These are phyloP conservation scores for Ogataea saltuana DNA, from an alignment of 805 yeast genomes.

Conservation along the genomic window DNA sequence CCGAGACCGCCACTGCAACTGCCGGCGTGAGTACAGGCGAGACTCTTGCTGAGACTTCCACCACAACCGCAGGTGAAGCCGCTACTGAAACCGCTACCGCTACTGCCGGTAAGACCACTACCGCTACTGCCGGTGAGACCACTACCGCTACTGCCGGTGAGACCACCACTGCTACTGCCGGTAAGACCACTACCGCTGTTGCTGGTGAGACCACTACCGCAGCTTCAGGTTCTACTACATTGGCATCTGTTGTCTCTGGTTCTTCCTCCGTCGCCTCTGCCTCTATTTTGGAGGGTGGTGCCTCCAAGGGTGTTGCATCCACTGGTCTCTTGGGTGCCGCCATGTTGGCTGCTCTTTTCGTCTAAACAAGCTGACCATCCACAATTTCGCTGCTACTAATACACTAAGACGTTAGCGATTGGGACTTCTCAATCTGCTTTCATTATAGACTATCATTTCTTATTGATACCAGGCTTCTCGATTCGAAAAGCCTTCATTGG, in stretches of 20 bases:
- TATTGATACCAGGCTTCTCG: slow-evolving; percentile 2
- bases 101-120: slow-evolving; percentile 1
- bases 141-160: slow-evolving; percentile 8
- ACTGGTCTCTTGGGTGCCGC: slow-evolving; percentile 30
- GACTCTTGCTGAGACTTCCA: slow-evolving; percentile 6
- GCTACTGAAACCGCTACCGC: slow-evolving; percentile 6
- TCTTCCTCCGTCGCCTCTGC: slow-evolving; percentile 18
- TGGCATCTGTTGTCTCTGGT: slow-evolving; percentile 13
- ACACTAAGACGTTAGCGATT: slow-evolving; percentile 2
- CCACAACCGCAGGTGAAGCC: slow-evolving; percentile 1
- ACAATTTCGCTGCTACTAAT: slow-evolving; percentile 8
- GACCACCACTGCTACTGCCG: slow-evolving; percentile 9
- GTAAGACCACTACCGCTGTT: slow-evolving; percentile 7
- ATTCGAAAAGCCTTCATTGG: not conserved
- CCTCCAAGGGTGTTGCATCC: slow-evolving; percentile 25
- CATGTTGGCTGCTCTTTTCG: slow-evolving; percentile 25
- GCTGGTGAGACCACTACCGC: slow-evolving; percentile 7
- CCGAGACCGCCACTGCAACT: slow-evolving; percentile 17
- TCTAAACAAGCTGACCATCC: slow-evolving; percentile 12
- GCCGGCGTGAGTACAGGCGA: slow-evolving; percentile 1
- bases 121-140: slow-evolving; percentile 8
- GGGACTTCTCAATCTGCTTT: slow-evolving; percentile 10
- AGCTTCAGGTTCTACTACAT: slow-evolving; percentile 19
- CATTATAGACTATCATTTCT: slow-evolving; percentile 4
- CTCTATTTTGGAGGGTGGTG: slow-evolving; percentile 25